Evolutionary conservation across 2,329 filamentous ascomycete genomes (phyloP), one percentile per base, ranked within the genome.

Genomic region (Ploettnerulaceae sp.): DNA sequence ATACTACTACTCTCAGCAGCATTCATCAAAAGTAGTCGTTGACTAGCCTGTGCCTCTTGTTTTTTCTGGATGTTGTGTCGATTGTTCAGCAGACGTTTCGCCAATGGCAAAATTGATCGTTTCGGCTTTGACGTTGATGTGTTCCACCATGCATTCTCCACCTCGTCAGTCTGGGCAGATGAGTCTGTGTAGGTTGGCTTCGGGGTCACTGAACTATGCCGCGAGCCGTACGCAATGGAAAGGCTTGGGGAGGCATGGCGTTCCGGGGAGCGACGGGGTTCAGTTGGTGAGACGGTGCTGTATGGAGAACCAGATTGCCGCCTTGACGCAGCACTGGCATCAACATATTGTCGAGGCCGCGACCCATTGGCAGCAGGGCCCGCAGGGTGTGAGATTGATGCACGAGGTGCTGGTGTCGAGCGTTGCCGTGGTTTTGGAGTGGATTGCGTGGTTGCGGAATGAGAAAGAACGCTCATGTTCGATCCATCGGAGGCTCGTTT

Each of bases 401-500:
- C 42, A 15, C 57, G 58, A 34, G 56, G 48, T n/a, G 53, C 55
- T n/a, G 53, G 55, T 7, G 56, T 45, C n/a, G 63, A 64, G 15
- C 57, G 58, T 24, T 63, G 57, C 45, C 60, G 58, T 18, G 54
- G 54, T 49, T 62, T 64, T 54, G 66, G 25, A 24, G 54, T 26
- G 61, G 60, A 7, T n/a, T 58, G 57, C 31, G 54, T 28, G 11
- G 51, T 34, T 3, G 52, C 37, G 8, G 46, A 48, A 21, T 39
- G 47, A 15, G 47, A 28, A 8, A 51, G 41, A 7, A 52, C 29
- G 32, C 51, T 55, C 15, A 49, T 51, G 21, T 52, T 69, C 4
- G 54, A 52, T 4, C 77, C 77, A 53, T 82, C 79, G 0, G 79
- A 82, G 2, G 68, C 64, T 6, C 79, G 73, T 61, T 83, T 83